A percentile compares a stretch with the other conserved stretches of the same genome.
These are phyloP conservation scores for Cercospora sojina DNA, from an alignment of 2,329 filamentous ascomycete species.

Conservation along the genomic window DNA sequence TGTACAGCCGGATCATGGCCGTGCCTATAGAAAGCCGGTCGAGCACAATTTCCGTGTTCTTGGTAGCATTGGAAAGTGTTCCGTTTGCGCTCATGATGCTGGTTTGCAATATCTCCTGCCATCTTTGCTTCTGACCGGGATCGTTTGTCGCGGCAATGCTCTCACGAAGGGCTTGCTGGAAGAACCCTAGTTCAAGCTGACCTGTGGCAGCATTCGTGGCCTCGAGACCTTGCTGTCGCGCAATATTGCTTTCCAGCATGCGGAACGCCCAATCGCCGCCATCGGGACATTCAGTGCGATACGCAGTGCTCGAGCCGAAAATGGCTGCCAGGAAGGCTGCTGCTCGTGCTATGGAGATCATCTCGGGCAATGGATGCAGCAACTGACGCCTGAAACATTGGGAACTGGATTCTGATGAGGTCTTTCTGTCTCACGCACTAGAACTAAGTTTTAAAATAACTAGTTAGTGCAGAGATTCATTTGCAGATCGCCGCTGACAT, in stretches of 20 bases:
- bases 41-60: conserved; percentile 30
- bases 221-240: conserved; percentile 36
- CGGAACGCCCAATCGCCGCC: conserved; percentile 23
- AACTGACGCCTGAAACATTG: neutral
- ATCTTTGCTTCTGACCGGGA: conserved; percentile 13
- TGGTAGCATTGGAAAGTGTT: conserved; percentile 26
- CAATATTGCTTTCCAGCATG: conserved; percentile 37
- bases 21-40: conserved; percentile 39
- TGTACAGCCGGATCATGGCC: conserved; percentile 28
- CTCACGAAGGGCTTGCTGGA: conserved; percentile 37
- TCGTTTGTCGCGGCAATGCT: conserved; percentile 24
- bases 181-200: conserved; percentile 37
- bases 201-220: conserved; percentile 24
- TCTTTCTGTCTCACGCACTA: neutral
- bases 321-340: neutral
- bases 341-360: neutral
- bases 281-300: conserved; percentile 14
- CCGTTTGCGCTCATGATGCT: conserved; percentile 29
- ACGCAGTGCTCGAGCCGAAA: neutral
- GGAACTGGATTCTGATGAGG: neutral
- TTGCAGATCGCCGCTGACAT: conserved; percentile 8
- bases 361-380: neutral
- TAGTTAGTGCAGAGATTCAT: neutral
- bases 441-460: no score
- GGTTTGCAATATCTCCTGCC: conserved; percentile 20